Conservation (phyloP, 2,329 filamentous ascomycete species). For the Colletotrichum aenigma region DNA sequence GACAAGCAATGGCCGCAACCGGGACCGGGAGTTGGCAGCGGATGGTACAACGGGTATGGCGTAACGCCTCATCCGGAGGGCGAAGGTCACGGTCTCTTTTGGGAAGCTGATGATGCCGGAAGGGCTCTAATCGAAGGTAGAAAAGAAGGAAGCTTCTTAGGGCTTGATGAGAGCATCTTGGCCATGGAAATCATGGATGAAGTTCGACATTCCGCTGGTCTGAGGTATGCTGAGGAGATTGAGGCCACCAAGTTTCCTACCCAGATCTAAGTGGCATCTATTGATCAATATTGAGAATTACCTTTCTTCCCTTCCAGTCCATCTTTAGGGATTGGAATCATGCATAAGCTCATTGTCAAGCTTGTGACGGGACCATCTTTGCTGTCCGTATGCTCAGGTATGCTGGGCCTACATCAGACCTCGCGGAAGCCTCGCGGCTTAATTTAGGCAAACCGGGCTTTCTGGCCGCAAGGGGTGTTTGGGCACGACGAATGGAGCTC, state of each 20-base stretch:
- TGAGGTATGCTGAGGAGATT: background rate
- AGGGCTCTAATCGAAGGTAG: slow-evolving; percentile 77
- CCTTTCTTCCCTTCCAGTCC: too few species aligned
- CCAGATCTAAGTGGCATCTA: background rate
- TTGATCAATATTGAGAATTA: background rate
- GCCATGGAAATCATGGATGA: slow-evolving; percentile 78
- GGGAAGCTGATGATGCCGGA: slow-evolving; percentile 82
- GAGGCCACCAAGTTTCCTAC: background rate
- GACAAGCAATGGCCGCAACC: slow-evolving; percentile 47
- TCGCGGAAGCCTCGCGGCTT: background rate
- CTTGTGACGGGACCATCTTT: background rate
- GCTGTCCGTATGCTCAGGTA: background rate
- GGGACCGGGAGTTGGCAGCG: background rate
- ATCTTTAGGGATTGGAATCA: background rate
- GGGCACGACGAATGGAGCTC: background rate
- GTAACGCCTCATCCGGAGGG: slow-evolving; percentile 2
- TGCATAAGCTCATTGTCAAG: background rate
- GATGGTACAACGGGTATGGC: background rate
- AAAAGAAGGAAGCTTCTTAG: slow-evolving; percentile 74
- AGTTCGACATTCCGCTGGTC: background rate
- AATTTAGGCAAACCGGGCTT: background rate
- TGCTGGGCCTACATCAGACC: background rate
- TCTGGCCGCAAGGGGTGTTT: background rate
- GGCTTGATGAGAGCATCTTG: slow-evolving; percentile 76
- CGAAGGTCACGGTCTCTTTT: slow-evolving; percentile 85